These are phyloP conservation scores for Calocybe gambosa DNA, from an alignment of 1,284 basidiomycete genomes.

Conservation along the genomic window DNA sequence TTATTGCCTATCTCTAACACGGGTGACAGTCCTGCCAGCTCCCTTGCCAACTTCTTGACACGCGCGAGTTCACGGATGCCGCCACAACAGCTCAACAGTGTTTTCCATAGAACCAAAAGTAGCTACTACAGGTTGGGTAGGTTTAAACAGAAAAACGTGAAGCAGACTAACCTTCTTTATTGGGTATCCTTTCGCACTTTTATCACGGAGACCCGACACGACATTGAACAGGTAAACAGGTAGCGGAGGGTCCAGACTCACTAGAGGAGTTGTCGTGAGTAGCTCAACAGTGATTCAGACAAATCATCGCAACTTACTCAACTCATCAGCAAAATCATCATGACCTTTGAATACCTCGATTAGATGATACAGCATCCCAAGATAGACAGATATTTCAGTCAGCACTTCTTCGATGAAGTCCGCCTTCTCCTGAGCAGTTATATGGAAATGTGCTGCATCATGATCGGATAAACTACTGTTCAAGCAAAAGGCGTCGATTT, in stretches of 20 bases:
- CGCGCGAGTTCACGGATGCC: conserved; percentile 83
- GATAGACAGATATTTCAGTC: conserved; percentile 86
- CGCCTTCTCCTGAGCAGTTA: conserved; percentile 62
- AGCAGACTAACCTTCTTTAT: conserved; percentile 78
- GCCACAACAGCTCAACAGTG: conserved; percentile 87
- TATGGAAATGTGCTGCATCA: conserved; percentile 63
- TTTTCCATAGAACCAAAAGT: conserved; percentile 95
- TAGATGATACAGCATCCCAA: conserved; percentile 91
- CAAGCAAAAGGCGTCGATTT: conserved; percentile 5
- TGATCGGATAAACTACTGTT: conserved; percentile 65
- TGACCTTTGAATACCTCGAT: conserved; percentile 90
- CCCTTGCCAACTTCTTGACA: conserved; percentile 82
- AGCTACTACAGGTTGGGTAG: conserved; percentile 44
- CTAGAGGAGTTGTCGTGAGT: too few relatives aligned
- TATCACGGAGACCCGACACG: conserved; percentile 87
- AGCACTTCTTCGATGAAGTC: conserved; percentile 84
- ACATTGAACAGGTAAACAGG: conserved; percentile 90
- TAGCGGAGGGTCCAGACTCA: conserved; percentile 92
- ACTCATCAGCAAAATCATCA: conserved; percentile 89
- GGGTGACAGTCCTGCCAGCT: conserved; percentile 67
- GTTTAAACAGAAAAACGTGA: background rate
- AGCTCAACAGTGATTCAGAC: too few relatives aligned
- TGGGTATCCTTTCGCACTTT: conserved; percentile 92
- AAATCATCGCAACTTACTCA: conserved; percentile 62
- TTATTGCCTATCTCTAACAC: conserved; percentile 56